Evolutionary conservation across 2,329 filamentous ascomycete genomes (phyloP).

Genomic region (Fusarium citri): DNA sequence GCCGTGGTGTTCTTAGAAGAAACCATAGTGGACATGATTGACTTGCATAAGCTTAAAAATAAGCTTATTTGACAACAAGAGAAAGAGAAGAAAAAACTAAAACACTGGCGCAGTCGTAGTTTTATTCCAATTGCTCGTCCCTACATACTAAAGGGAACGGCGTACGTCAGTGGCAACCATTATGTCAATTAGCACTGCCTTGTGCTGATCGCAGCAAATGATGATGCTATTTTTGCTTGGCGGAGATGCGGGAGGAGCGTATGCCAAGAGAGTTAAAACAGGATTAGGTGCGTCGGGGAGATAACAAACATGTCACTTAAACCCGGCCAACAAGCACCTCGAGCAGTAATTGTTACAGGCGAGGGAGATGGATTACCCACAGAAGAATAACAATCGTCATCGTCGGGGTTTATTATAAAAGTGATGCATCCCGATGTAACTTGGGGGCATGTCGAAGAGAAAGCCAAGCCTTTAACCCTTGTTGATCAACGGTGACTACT

Average conservation of each 20-base stretch:
- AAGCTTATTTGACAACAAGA: conserved; percentile 22
- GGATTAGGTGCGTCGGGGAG: conserved; percentile 6
- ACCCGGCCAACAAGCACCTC: no score
- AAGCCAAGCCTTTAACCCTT: neutral
- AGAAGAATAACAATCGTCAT: neutral
- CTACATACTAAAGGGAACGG: neutral
- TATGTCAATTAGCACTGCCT: neutral
- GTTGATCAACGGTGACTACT: neutral
- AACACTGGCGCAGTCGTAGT: neutral
- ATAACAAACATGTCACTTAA: neutral
- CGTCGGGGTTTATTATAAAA: neutral
- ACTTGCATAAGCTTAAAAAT: conserved; percentile 31
- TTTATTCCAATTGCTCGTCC: neutral
- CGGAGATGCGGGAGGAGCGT: conserved; percentile 6
- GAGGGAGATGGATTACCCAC: no score
- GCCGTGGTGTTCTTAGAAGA: neutral
- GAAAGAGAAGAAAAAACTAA: neutral
- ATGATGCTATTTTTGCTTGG: conserved; percentile 32
- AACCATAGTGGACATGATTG: neutral
- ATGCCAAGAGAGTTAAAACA: conserved; percentile 20
- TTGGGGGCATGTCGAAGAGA: neutral
- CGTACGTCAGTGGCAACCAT: conserved; percentile 26
- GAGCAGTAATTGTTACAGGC: no score
- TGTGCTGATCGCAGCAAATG: neutral
- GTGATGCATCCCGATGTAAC: neutral